phyloP scores from a whole-genome alignment of 176 grass and related monocot genomes.

The Alopecurus myosuroides region DNA sequence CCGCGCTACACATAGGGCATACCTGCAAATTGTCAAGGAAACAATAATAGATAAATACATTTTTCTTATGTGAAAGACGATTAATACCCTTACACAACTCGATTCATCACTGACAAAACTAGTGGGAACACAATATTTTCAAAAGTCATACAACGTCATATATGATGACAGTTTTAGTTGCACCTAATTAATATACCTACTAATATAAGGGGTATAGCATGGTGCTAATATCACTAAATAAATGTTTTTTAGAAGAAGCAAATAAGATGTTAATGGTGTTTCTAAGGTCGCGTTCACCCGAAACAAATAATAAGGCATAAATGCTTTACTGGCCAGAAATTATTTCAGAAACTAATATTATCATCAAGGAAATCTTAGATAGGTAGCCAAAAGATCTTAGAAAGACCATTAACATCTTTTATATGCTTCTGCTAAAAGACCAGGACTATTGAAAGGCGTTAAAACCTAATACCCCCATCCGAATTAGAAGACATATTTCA shows the following conservation, averaged over 20 bases:
- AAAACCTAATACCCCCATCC: too few species aligned
- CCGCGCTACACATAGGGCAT: conserved; percentile 82
- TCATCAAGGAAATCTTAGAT: background rate
- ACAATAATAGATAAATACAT: background rate
- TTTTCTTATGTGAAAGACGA: background rate
- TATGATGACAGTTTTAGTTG: background rate
- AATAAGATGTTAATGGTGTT: background rate
- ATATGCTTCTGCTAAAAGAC: too few species aligned
- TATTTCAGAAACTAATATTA: background rate
- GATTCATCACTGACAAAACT: background rate
- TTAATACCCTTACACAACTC: background rate
- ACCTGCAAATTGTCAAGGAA: conserved; percentile 38
- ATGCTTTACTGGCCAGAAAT: conserved; percentile 9
- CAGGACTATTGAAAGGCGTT: too few species aligned
- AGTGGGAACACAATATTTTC: background rate
- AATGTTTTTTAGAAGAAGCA: background rate
- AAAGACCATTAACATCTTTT: too few species aligned
- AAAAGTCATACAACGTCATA: background rate
- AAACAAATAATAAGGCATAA: background rate
- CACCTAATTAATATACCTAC: background rate
- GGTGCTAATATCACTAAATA: background rate
- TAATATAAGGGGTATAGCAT: background rate
- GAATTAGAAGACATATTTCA: too few species aligned
- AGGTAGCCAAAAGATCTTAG: too few species aligned
- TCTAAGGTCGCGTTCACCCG: background rate